Base-by-base conservation (phyloP, 148 eudicot genomes). In the Pouteria glomerata region DNA sequence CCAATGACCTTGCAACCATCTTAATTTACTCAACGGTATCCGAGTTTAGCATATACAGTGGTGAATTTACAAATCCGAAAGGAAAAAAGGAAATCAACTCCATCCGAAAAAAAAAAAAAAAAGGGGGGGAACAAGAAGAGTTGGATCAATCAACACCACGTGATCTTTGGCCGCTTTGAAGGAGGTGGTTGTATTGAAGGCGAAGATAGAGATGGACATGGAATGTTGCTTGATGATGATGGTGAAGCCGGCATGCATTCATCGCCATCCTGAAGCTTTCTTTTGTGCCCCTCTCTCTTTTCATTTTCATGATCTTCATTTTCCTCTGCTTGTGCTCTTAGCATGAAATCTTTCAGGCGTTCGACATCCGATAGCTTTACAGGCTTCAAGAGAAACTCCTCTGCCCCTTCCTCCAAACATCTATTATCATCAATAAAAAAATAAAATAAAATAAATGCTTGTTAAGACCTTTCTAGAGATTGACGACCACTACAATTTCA, bases 361-460 rank as follows among this genome's bases (percentile, higher is more conserved):
- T 82, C 74, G 35, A 89, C 97, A 48, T 91, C 97, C 3, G 94
- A 77, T 23, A 91, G 79, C 79, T 87, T 87, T 51, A 91, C 94
- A 1, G 97, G 97, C 84, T 91, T 91, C 57, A 91, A 57, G 6
- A 91, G 78, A 57, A 77, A 91, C 21, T 89, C 97, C 60, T 91
- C 83, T 26, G 97, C 97, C 71, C 97, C 97, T 78, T 80, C 91
- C 67, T 89, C 94, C 78, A 91, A 77, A 74, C 97, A 91, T 76
- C 97, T 91, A 21, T 71, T 30, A 21, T 14, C 24, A 19, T 13
- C 12, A 31, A 42, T 23, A 63, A 26, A n/a, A n/a, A n/a, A n/a
- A n/a, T n/a, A n/a, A n/a, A n/a, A n/a, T n/a, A n/a, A n/a, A n/a
- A n/a, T n/a, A n/a, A n/a, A n/a, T n/a, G n/a, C n/a, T n/a, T n/a